A percentile compares a stretch with the other conserved stretches of the same genome.
These are phyloP conservation scores for Gastrolobium villosum DNA, from an alignment of 306 rosid genomes.

Conservation along the genomic window DNA sequence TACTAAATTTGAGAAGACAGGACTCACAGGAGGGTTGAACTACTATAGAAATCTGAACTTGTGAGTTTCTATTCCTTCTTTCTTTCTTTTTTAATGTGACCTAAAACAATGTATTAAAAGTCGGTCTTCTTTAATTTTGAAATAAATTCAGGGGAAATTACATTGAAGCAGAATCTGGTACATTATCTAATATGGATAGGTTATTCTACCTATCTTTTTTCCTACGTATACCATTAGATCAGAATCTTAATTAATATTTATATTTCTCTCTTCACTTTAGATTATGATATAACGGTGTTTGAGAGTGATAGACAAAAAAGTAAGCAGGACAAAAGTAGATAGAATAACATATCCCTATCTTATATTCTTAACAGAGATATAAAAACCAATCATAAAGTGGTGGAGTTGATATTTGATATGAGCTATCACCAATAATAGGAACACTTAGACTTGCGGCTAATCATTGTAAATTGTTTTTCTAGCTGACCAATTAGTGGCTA, in stretches of 20 bases:
- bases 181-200: background rate
- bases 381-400: background rate
- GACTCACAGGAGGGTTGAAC: conserved; percentile 52
- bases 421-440: background rate
- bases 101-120: background rate
- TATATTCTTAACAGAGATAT: background rate
- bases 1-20: conserved; percentile 33
- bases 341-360: too few relatives aligned
- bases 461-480: background rate
- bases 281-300: too few relatives aligned
- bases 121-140: background rate
- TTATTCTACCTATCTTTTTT: too few relatives aligned
- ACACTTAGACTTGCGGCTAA: background rate
- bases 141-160: background rate
- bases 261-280: too few relatives aligned
- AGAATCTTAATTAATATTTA: too few relatives aligned
- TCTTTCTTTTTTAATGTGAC: background rate
- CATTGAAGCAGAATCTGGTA: background rate
- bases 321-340: too few relatives aligned
- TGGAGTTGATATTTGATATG: background rate
- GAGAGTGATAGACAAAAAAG: too few relatives aligned
- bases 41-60: conserved; percentile 50
- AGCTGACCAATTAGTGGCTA: background rate
- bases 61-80: conserved; percentile 5
- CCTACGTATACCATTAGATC: too few relatives aligned